Conservation (phyloP, 495 filamentous ascomycete species). For the Lepraria neglecta region DNA sequence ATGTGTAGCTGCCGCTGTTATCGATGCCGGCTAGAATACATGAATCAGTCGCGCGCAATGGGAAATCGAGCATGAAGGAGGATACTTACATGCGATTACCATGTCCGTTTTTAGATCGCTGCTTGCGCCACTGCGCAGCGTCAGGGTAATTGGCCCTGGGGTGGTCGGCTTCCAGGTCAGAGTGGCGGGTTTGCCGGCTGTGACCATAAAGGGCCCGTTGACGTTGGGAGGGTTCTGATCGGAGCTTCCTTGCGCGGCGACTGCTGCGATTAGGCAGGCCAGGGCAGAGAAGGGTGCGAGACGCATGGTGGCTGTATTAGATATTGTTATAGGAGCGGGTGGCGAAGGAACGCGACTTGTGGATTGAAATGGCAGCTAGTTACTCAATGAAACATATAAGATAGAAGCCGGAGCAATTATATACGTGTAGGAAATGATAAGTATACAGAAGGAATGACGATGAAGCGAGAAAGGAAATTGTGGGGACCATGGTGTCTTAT, state of each 20-base stretch:
- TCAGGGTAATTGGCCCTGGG: slow-evolving; percentile 46
- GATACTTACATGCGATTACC: slow-evolving; percentile 49
- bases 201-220: slow-evolving; percentile 43
- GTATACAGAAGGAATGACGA: slow-evolving; percentile 1
- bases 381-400: neutral
- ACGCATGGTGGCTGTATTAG: slow-evolving; percentile 39
- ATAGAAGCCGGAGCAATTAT: neutral
- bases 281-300: slow-evolving; percentile 34
- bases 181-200: slow-evolving; percentile 45
- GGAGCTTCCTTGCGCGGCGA: slow-evolving; percentile 30
- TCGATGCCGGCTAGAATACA: slow-evolving; percentile 43
- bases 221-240: slow-evolving; percentile 50
- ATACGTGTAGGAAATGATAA: neutral
- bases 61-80: slow-evolving; percentile 1
- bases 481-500: neutral
- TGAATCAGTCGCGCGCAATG: slow-evolving; percentile 3
- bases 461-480: neutral
- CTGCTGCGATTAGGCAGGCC: slow-evolving; percentile 38
- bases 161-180: slow-evolving; percentile 53
- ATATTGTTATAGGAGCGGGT: neutral
- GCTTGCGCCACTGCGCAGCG: slow-evolving; percentile 46
- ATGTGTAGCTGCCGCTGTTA: slow-evolving; percentile 55
- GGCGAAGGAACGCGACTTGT: neutral
- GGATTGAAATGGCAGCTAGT: neutral
- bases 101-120: slow-evolving; percentile 41